Evolutionary conservation across 441 rosid genomes (phyloP), one percentile per base, ranked within the genome.

Genomic region (Erodium moschatum): DNA sequence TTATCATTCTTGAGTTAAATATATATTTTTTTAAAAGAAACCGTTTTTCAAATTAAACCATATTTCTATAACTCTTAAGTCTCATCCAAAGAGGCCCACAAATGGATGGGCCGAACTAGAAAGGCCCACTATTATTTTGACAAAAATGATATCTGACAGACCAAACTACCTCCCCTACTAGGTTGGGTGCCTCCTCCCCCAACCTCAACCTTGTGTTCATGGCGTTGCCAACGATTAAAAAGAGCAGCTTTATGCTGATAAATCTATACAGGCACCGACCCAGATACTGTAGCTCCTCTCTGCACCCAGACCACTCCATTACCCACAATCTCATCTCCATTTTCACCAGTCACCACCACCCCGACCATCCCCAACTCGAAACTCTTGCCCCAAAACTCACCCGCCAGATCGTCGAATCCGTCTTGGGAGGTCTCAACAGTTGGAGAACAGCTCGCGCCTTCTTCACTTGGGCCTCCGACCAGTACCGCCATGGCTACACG

Each of bases 391-490:
- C 92, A 48, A 72, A 74, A 60, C 85, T 93, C 64, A 81, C 79
- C 78, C 65, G 86, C n/a, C 77, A 84, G 67, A 81, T 91, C 9
- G 97, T 90, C n/a, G 95, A 90, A 75, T 73, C 84, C 16, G 92
- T 81, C 0, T 73, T 91, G 72, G 79, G 74, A 50, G 76, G 78
- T n/a, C 79, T 89, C 66, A 80, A 56, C 50, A 80, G 81, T 72
- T 89, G 95, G 98, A 83, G 69, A 67, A 11, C 66, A 60, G 95
- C 96, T 38, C 70, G 65, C 24, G 1, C 3, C 0, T 93, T 93
- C 83, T 91, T 93, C 78, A 69, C 54, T 33, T 90, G 96, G 98
- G 88, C 86, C 0, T 85, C 96, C 1, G 74, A 66, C 50, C 97
- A 85, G 54, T 10, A 60, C 67, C 88, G 91, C 48, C 16, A 63